phyloP scores from a whole-genome alignment of 1,284 basidiomycete genomes.

The Cryptococcus depauperatus region DNA sequence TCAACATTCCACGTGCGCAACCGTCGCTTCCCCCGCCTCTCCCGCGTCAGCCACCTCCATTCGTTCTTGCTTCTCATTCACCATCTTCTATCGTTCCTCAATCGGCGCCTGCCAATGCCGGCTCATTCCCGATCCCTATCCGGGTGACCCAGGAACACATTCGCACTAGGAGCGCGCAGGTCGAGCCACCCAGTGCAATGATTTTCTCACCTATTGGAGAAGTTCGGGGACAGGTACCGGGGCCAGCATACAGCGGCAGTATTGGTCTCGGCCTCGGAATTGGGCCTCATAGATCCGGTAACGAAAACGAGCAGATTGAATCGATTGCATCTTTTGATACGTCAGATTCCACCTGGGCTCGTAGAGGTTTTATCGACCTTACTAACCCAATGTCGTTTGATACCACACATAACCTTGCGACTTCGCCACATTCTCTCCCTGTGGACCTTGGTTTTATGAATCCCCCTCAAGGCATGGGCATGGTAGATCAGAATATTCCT shows the following conservation, averaged over 20 bases:
- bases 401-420: not conserved
- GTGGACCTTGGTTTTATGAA: constrained; percentile 3
- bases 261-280: no score
- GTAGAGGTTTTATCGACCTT: constrained; percentile 13
- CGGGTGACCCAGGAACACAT: constrained; percentile 21
- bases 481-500: not conserved
- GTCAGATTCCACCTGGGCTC: constrained; percentile 19
- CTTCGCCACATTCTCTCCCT: constrained; percentile 5
- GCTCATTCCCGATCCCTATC: constrained; percentile 12
- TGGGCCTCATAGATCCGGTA: no score
- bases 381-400: not conserved
- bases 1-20: constrained; percentile 1
- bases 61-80: not conserved
- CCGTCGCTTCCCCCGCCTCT: not conserved
- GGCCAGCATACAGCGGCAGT: no score
- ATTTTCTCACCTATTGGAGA: constrained; percentile 19
- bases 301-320: no score
- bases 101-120: constrained; percentile 14
- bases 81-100: constrained; percentile 7
- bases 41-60: not conserved
- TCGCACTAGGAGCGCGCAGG: constrained; percentile 27
- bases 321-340: no score
- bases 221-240: constrained; percentile 6
- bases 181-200: constrained; percentile 27
- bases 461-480: not conserved